A percentile compares a stretch with the other conserved stretches of the same genome.
Conservation (phyloP, 2,329 filamentous ascomycete genomes). For the Hymenoscyphus repandus region DNA sequence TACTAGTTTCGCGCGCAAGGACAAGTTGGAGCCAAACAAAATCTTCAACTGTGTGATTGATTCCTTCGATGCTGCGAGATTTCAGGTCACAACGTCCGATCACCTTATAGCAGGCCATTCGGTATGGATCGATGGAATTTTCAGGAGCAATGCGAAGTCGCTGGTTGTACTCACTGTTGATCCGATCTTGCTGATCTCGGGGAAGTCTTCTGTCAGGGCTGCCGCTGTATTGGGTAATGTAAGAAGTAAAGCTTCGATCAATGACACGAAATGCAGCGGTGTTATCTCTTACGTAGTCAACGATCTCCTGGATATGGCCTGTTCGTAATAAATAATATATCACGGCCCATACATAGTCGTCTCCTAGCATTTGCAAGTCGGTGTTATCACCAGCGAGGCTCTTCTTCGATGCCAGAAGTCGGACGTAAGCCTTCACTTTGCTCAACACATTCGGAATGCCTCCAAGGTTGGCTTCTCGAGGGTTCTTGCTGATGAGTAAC, state of each 20-base stretch:
- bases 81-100: constrained; percentile 72
- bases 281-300: constrained; percentile 78
- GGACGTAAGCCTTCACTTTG: constrained; percentile 89
- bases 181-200: constrained; percentile 76
- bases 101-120: constrained; percentile 97
- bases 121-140: constrained; percentile 86
- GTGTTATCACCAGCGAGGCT: constrained; percentile 78
- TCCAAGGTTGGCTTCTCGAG: constrained; percentile 81
- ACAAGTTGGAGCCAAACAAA: constrained; percentile 71
- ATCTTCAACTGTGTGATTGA: constrained; percentile 56
- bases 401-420: constrained; percentile 72
- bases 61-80: constrained; percentile 57
- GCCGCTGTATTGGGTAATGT: constrained; percentile 78
- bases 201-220: constrained; percentile 72
- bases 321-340: constrained; percentile 87
- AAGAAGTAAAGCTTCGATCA: constrained; percentile 83
- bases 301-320: constrained; percentile 78
- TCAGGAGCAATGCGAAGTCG: constrained; percentile 78
- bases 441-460: constrained; percentile 83
- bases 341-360: constrained; percentile 88
- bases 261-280: constrained; percentile 79
- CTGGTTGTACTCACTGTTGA: constrained; percentile 85
- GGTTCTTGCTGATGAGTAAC: constrained; percentile 71
- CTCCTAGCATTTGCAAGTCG: constrained; percentile 71
- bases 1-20: constrained; percentile 60